Evolutionary conservation across 2,329 filamentous ascomycete species (phyloP), one percentile per base, ranked within the genome.

Genomic region (Setomelanomma holmii): DNA sequence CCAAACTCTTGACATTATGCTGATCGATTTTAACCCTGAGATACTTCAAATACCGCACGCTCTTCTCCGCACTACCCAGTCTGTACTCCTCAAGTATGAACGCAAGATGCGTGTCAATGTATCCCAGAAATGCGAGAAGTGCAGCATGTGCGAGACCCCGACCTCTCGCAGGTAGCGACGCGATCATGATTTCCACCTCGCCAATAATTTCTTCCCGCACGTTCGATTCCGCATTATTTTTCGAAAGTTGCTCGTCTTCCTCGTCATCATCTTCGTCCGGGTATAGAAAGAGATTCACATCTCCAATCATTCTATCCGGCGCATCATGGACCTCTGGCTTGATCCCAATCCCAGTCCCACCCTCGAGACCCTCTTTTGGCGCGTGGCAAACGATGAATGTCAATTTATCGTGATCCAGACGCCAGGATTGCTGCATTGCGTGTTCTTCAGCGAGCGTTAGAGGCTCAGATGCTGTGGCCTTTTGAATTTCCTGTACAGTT

Each of bases 171-270:
- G 72, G 67, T 4, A 75, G 75, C 1, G 79, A 76, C 0, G 91
- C 91, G 55, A 96, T 87, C 92, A 96, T 96, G 58, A 96, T 84
- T 73, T 96, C 91, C 5, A 96, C 75, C 68, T 96, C 92, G 20
- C 89, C 92, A 3, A 88, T 74, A 8, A 80, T n/a, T n/a, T n/a
- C n/a, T n/a, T n/a, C n/a, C n/a, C n/a, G n/a, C n/a, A n/a, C n/a
- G n/a, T n/a, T n/a, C n/a, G n/a, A n/a, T n/a, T n/a, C n/a, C n/a
- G n/a, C n/a, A n/a, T n/a, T n/a, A n/a, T n/a, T n/a, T n/a, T n/a
- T n/a, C n/a, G n/a, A n/a, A n/a, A n/a, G n/a, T n/a, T n/a, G n/a
- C n/a, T n/a, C n/a, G n/a, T n/a, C n/a, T n/a, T n/a, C n/a, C n/a
- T n/a, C 51, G 6, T 51, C 51, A 12, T 49, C 61, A 11, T 55